Percentiles rank a stretch among this genome's conserved stretches.
Evolutionary conservation across 1,284 basidiomycete genomes (phyloP).

Genomic region (Cryptococcus sp.): DNA sequence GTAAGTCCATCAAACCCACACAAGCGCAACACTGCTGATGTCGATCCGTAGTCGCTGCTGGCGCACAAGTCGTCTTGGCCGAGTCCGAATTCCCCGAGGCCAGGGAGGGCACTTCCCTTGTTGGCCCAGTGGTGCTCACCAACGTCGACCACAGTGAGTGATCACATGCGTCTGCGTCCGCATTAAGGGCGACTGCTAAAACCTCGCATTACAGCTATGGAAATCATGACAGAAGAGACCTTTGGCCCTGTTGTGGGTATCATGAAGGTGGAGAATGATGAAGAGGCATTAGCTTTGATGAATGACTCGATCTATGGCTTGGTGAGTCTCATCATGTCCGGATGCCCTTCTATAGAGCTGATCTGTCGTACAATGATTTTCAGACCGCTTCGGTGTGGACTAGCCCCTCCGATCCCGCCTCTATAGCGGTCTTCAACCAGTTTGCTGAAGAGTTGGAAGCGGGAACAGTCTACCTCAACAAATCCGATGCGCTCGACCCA

Average conservation of each 20-base stretch:
- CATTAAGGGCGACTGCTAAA: conserved; percentile 9
- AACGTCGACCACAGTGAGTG: conserved; percentile 82
- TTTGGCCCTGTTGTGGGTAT: conserved; percentile 91
- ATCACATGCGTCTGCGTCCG: background rate
- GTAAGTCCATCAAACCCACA: conserved; percentile 53
- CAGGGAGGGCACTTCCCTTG: conserved; percentile 72
- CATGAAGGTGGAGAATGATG: conserved; percentile 68
- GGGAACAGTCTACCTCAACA: conserved; percentile 90
- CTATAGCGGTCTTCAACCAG: conserved; percentile 62
- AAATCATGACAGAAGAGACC: conserved; percentile 80
- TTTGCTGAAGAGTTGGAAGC: conserved; percentile 73
- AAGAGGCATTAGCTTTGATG: conserved; percentile 84
- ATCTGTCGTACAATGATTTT: background rate
- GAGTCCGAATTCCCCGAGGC: conserved; percentile 70
- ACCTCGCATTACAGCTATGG: conserved; percentile 65
- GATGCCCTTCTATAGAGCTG: background rate
- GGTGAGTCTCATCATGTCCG: conserved; percentile 19
- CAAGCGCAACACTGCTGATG: background rate
- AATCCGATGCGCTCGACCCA: conserved; percentile 87
- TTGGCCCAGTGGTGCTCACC: conserved; percentile 84
- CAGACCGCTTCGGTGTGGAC: conserved; percentile 90
- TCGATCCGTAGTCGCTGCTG: conserved; percentile 62
- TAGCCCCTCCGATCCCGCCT: conserved; percentile 63
- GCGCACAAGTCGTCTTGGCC: conserved; percentile 74
- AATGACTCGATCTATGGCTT: conserved; percentile 95